Evolutionary conservation across 495 filamentous ascomycete species (phyloP).

Genomic region (Haplographium delicatum): DNA sequence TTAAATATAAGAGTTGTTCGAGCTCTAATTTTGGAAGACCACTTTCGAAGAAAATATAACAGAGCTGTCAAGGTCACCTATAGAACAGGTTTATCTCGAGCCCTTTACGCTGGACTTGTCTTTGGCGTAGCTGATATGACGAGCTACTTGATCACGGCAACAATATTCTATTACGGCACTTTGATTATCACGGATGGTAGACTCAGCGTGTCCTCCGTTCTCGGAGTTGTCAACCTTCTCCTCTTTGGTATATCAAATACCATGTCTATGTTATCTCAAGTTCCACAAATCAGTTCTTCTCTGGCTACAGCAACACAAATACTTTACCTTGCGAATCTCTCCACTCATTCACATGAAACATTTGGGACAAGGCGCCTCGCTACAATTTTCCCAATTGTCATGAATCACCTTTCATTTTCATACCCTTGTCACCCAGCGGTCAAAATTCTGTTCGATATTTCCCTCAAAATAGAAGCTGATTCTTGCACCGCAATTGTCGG

Average conservation of each 20-base stretch:
- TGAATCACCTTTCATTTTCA: slow-evolving; percentile 57
- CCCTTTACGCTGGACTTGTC: slow-evolving; percentile 60
- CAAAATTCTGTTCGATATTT: slow-evolving; percentile 54
- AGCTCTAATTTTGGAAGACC: slow-evolving; percentile 66
- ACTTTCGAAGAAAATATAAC: slow-evolving; percentile 65
- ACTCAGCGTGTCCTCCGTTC: slow-evolving; percentile 48
- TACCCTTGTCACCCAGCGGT: slow-evolving; percentile 56
- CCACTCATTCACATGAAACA: slow-evolving; percentile 59
- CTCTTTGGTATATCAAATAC: slow-evolving; percentile 75
- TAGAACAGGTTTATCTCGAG: slow-evolving; percentile 51
- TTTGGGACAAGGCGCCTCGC: slow-evolving; percentile 36
- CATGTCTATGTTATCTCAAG: slow-evolving; percentile 59
- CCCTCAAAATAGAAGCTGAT: slow-evolving; percentile 51
- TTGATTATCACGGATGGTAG: slow-evolving; percentile 47
- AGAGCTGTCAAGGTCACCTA: slow-evolving; percentile 44
- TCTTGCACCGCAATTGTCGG: slow-evolving; percentile 74
- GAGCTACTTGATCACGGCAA: slow-evolving; percentile 66
- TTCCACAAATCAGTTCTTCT: slow-evolving; percentile 75
- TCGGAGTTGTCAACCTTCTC: slow-evolving; percentile 76
- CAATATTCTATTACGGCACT: slow-evolving; percentile 82
- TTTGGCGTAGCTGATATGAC: slow-evolving; percentile 72
- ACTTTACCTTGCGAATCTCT: slow-evolving; percentile 62
- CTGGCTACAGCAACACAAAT: slow-evolving; percentile 67
- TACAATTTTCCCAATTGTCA: slow-evolving; percentile 53
- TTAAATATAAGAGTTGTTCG: slow-evolving; percentile 77